Base-by-base conservation (phyloP, 352 stramenopile species). In the Phytophthora agathidicida region DNA sequence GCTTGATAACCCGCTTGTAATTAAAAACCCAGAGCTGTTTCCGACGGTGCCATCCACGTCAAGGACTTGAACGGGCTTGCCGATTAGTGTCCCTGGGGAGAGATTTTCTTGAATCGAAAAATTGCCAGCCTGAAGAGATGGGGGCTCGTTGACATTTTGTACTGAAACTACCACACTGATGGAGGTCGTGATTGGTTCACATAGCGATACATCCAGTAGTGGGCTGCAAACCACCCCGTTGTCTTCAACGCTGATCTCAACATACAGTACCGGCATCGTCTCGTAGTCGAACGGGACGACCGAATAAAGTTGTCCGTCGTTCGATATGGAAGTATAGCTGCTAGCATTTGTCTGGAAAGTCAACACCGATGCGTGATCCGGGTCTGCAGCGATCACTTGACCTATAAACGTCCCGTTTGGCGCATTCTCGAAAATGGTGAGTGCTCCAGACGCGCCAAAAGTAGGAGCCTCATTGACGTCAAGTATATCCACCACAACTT, bases 91-190 rank as follows among this genome's bases (percentile, higher is more conserved):
- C 3, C 68, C 64, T 2, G 53, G 20, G 14, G 60, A 47, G 2
- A 89, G 58, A 46, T 89, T 89, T 43, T 89, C 79, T 23, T 52
- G 42, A 3, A 86, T 45, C 27, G 47, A 48, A 17, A 78, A 71
- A 7, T 7, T 45, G 1, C 31, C 49, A 11, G 49, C 6, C 0
- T 56, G 11, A 6, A 89, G 20, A 8, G 31, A 47, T 0, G 79
- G 79, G 1, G 79, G 54, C 44, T 89, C 79, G 43, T 89, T 89
- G 1, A 82, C 68, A 44, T 89, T 74, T 19, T 53, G 27, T 27
- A 84, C 19, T 4, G 17, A 32, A 14, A 68, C 36, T 26, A 56
- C n/a, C 7, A 49, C 17, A 13, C 28, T 37, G 19, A 28, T 49
- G 27, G 39, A 57, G 9, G 19, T 39, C 0, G 30, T 36, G 7